A percentile compares a stretch with the other conserved stretches of the same genome.
These are phyloP conservation scores for Globisporangium lucens DNA, from an alignment of 352 stramenopile genomes.

Conservation along the genomic window DNA sequence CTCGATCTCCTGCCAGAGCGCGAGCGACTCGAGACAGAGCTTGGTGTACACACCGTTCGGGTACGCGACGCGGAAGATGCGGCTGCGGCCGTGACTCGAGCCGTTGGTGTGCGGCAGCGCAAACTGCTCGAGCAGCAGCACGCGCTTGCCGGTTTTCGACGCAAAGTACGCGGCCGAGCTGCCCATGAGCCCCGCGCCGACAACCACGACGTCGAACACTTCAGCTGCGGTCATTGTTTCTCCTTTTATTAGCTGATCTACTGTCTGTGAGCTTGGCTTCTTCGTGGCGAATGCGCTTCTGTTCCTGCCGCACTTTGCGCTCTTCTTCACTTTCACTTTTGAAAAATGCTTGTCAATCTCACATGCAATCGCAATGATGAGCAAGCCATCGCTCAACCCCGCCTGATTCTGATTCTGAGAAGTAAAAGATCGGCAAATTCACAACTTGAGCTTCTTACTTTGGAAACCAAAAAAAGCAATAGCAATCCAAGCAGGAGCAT, in stretches of 20 bases:
- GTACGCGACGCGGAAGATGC: constrained; percentile 85
- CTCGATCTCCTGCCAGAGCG: constrained; percentile 58
- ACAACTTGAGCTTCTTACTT: not conserved
- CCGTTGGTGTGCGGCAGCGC: constrained; percentile 53
- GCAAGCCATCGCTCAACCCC: not conserved
- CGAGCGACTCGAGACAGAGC: constrained; percentile 56
- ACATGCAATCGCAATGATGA: not conserved
- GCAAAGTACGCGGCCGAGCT: constrained; percentile 58
- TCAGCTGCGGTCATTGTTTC: not conserved
- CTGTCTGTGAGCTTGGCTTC: not conserved
- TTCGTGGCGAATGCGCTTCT: not conserved
- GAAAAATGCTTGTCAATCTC: not conserved
- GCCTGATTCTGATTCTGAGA: not conserved
- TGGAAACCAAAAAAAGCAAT: not conserved
- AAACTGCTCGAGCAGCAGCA: constrained; percentile 79
- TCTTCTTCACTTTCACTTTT: not conserved
- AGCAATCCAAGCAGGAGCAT: not conserved
- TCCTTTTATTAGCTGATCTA: not conserved
- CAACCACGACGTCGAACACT: constrained; percentile 48
- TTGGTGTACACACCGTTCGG: constrained; percentile 65
- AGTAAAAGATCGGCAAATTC: not conserved
- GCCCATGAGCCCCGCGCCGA: constrained; percentile 67
- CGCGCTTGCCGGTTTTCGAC: constrained; percentile 35
- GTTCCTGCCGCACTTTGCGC: not conserved
- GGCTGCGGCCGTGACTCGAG: constrained; percentile 72